Base-by-base conservation (phyloP, 768 basidiomycete species). In the Mycena rebaudengoi region DNA sequence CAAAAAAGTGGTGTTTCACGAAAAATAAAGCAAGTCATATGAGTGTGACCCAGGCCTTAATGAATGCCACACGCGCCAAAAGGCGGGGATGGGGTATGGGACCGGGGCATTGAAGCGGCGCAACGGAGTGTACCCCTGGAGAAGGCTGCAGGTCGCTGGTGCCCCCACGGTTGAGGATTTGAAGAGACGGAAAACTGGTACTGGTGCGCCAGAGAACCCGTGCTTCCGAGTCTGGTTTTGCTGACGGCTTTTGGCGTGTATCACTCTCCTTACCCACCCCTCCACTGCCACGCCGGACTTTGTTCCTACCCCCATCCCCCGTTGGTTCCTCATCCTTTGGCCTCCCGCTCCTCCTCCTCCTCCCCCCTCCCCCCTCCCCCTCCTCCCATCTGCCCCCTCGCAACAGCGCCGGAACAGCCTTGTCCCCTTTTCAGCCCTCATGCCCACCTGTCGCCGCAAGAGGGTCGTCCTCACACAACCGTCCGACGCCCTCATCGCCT, bases 361-460 rank as follows among this genome's bases (percentile, higher is more conserved):
- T 53, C 62, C 41, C 54, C 62, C 60, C 64, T 52, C 59, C 55
- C 37, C 58, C 54, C 66, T 64, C 58, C 55, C 37, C 62, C 28
- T 52, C 65, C 45, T 37, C 60, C 44, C 52, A 52, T 58, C 62
- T 54, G 40, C 61, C 56, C 26, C 59, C 35, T 65, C 58, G 44
- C 69, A 46, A 32, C 65, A 61, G 64, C 64, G 65, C 66, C 57
- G 45, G 45, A 54, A 64, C 66, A 57, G 49, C 52, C 61, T 41
- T 66, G 54, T 51, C 69, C 69, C 46, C 58, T 63, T 58, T 57
- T 74, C n/a, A n/a, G 73, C 75, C 71, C 10, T 52, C 21, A 94
- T 94, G 92, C 92, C 92, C 70, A 92, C 91, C 73, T 94, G 92
- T 80, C 88, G 92, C 71, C 90, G 92, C 83, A 94, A 94, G 79